Conservation (phyloP, 2,329 filamentous ascomycete species). For the Penicillium sp. region DNA sequence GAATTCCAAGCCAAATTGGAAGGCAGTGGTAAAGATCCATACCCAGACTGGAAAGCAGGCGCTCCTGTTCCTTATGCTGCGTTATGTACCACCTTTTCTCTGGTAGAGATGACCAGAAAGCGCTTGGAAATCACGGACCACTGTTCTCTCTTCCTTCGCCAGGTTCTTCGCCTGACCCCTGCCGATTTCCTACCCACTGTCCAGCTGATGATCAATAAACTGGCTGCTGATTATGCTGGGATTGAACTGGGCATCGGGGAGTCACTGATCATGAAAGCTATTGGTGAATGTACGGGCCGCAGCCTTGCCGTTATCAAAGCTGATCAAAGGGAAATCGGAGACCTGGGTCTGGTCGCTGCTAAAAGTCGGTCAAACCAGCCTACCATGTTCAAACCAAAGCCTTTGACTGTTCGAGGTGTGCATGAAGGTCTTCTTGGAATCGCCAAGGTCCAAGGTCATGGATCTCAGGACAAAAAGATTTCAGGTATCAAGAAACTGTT, state of each 20-base stretch:
- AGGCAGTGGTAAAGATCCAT: constrained; percentile 70
- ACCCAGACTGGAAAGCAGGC: constrained; percentile 89
- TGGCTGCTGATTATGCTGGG: constrained; percentile 93
- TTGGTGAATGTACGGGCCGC: constrained; percentile 89
- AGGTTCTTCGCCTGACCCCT: constrained; percentile 89
- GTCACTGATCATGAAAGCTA: constrained; percentile 97
- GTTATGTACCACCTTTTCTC: constrained; percentile 88
- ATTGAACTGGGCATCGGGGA: constrained; percentile 98
- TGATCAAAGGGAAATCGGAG: constrained; percentile 94
- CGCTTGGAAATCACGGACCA: constrained; percentile 83
- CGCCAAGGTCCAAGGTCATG: constrained; percentile 80
- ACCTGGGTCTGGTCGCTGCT: constrained; percentile 88
- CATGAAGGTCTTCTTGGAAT: constrained; percentile 85
- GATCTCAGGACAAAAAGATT: constrained; percentile 86
- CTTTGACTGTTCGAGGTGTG: constrained; percentile 80
- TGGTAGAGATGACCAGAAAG: constrained; percentile 93
- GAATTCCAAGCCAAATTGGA: constrained; percentile 76
- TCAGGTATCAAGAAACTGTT: constrained; percentile 94
- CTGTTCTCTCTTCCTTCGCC: constrained; percentile 84
- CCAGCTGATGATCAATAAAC: constrained; percentile 95
- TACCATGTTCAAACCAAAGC: constrained; percentile 97
- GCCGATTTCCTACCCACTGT: constrained; percentile 84
- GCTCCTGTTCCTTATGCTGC: constrained; percentile 91
- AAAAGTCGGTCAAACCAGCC: constrained; percentile 94
- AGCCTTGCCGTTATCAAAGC: constrained; percentile 87